phyloP scores from a whole-genome alignment of 306 rosid species.

The Cicer arietinum region DNA sequence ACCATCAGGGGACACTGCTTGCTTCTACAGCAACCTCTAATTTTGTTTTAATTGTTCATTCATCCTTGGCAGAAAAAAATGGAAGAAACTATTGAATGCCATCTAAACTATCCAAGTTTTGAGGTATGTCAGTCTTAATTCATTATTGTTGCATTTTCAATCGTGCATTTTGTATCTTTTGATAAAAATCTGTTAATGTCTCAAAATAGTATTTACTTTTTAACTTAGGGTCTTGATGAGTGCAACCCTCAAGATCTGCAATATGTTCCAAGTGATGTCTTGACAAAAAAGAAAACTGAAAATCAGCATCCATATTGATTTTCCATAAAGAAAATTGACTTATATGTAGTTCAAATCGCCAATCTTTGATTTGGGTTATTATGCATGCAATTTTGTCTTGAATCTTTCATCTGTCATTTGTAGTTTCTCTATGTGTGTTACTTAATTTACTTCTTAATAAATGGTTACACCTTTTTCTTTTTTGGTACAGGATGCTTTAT shows the following conservation, averaged over 20 bases:
- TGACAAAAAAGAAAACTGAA: neutral
- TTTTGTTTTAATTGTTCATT: conserved; percentile 16
- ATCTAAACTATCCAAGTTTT: conserved; percentile 68
- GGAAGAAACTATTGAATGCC: conserved; percentile 72
- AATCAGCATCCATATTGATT: neutral
- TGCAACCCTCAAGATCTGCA: conserved; percentile 20
- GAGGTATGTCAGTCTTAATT: conserved; percentile 60
- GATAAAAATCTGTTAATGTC: neutral
- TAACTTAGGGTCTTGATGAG: conserved; percentile 3
- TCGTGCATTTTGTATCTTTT: conserved; percentile 19
- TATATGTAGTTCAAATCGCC: neutral
- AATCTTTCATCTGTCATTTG: neutral
- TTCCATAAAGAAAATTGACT: neutral
- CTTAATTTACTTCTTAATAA: conserved; percentile 5
- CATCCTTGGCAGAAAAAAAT: conserved; percentile 67
- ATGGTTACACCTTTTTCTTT: neutral
- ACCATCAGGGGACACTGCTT: neutral
- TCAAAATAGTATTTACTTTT: neutral
- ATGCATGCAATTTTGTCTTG: neutral
- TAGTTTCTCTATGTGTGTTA: neutral
- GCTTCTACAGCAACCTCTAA: neutral
- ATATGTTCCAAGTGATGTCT: neutral
- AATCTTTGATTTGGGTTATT: neutral
- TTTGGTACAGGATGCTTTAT: conserved; percentile 72
- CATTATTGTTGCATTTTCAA: conserved; percentile 6